phyloP scores from a whole-genome alignment of 169 alveolate genomes.

The Plasmodium cynomolgi region DNA sequence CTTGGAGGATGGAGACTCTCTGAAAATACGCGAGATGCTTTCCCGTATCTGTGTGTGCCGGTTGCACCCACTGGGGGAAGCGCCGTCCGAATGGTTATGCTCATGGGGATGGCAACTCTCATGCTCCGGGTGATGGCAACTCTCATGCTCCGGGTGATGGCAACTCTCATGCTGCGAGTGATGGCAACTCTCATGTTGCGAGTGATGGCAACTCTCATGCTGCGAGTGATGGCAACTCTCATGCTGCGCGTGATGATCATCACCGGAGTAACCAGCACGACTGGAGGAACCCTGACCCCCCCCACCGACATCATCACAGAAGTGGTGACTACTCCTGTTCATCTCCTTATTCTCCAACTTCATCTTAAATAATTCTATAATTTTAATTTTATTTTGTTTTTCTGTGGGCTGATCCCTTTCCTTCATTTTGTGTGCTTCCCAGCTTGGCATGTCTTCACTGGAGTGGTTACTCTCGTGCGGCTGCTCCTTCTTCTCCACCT shows the following conservation, averaged over 20 bases:
- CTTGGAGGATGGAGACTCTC: conserved; percentile 46
- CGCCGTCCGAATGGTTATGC: not conserved
- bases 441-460: not conserved
- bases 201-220: too few species aligned
- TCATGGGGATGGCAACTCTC: not conserved
- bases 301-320: not conserved
- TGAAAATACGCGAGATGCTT: conserved; percentile 31
- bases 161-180: not conserved
- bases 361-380: not conserved
- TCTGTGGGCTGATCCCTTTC: not conserved
- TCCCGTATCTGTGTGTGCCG: conserved; percentile 14
- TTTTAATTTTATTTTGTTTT: not conserved
- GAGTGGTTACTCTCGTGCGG: not conserved
- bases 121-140: not conserved
- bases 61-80: not conserved
- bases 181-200: not conserved
- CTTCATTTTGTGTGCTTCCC: not conserved
- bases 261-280: not conserved
- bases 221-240: not conserved
- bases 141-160: not conserved
- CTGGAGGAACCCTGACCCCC: not conserved
- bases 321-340: not conserved
- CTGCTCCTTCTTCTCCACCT: not conserved
- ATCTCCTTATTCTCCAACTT: conserved; percentile 3
- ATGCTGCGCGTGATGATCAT: not conserved